Percentiles rank a stretch among this genome's conserved stretches.
Conservation (phyloP, 345 rosid genomes). For the Melaleuca quinquenervia region DNA sequence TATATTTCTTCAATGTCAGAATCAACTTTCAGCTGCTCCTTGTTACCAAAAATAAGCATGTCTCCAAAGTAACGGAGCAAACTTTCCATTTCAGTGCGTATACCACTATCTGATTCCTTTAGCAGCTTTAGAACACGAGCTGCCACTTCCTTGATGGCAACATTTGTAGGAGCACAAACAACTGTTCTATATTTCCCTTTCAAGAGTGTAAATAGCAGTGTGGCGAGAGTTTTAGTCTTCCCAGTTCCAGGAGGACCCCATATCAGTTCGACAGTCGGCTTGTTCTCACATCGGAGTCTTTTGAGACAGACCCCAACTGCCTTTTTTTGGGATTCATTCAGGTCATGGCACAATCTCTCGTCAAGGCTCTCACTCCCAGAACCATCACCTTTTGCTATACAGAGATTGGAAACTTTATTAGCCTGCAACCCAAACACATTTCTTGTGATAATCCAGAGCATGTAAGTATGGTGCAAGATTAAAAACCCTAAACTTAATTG, state of each 20-base stretch:
- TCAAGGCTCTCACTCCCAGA: neutral
- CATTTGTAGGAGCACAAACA: conserved; percentile 38
- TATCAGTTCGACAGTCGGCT: conserved; percentile 19
- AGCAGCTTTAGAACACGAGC: conserved; percentile 25
- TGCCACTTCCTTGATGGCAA: conserved; percentile 35
- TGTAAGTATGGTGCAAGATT: neutral
- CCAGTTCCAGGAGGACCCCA: conserved; percentile 63
- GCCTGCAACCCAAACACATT: conserved; percentile 8
- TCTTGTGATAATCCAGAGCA: neutral
- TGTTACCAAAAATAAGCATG: conserved; percentile 31
- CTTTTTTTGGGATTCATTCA: conserved; percentile 23
- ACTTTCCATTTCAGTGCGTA: neutral
- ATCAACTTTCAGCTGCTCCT: conserved; percentile 18
- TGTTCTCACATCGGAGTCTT: conserved; percentile 11
- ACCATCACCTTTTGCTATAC: neutral
- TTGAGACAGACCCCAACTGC: conserved; percentile 15
- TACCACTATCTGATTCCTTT: neutral
- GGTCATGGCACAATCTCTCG: neutral
- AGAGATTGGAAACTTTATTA: conserved; percentile 8
- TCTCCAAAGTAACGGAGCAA: conserved; percentile 10
- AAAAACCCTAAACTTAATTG: neutral
- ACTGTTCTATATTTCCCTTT: conserved; percentile 21
- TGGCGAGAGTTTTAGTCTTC: conserved; percentile 29
- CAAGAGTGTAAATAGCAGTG: conserved; percentile 15
- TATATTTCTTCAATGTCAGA: conserved; percentile 18